A percentile compares a stretch with the other conserved stretches of the same genome.
Conservation (phyloP, 805 yeast species). For the Lachancea waltii region DNA sequence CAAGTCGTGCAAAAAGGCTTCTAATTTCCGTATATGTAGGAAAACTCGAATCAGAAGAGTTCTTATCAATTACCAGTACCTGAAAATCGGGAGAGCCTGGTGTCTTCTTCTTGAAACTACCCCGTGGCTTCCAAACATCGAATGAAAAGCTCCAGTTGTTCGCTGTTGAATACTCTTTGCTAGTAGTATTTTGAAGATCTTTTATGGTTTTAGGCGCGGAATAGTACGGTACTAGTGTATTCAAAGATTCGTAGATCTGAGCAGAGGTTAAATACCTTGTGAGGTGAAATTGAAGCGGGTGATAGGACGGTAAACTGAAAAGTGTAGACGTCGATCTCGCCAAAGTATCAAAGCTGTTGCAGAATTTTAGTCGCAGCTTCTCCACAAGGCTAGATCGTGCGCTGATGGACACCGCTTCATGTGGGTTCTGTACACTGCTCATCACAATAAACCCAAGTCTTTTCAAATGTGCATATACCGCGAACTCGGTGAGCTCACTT, state of each 20-base stretch:
- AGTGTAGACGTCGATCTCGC: conserved; percentile 5
- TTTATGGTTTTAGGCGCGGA: conserved; percentile 13
- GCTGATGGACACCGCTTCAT: conserved; percentile 11
- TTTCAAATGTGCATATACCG: conserved; percentile 67
- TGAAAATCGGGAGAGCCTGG: conserved; percentile 77
- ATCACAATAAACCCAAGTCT: conserved; percentile 70
- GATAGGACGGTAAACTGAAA: conserved; percentile 13
- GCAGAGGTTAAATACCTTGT: conserved; percentile 22
- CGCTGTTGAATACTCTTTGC: background rate
- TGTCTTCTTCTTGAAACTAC: conserved; percentile 57
- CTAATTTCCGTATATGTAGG: conserved; percentile 43
- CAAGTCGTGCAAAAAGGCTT: conserved; percentile 29
- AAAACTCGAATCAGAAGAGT: conserved; percentile 32
- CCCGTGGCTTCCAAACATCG: conserved; percentile 80
- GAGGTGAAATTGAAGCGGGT: conserved; percentile 13
- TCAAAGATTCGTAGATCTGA: conserved; percentile 30
- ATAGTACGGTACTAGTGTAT: conserved; percentile 22
- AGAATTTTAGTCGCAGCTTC: background rate
- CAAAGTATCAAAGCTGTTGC: background rate
- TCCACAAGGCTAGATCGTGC: background rate
- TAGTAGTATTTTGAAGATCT: conserved; percentile 6
- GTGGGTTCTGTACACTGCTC: conserved; percentile 17
- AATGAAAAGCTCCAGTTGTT: conserved; percentile 37
- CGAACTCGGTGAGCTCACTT: conserved; percentile 46
- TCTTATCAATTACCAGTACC: conserved; percentile 50